These are phyloP conservation scores for Teunomyces atbi DNA, from an alignment of 805 yeast genomes.

Conservation along the genomic window DNA sequence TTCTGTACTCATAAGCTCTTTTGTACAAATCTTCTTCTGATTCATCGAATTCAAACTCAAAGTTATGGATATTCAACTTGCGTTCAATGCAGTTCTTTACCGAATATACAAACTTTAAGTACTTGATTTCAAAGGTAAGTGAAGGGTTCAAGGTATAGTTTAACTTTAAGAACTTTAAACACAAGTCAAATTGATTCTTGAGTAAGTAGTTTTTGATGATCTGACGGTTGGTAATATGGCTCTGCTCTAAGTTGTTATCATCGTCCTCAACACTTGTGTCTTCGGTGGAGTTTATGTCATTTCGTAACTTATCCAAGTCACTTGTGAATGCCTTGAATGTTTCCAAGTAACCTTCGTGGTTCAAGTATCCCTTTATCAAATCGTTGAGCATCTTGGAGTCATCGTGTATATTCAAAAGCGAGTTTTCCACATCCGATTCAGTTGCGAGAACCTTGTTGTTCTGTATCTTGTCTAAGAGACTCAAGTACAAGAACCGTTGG, in stretches of 20 bases:
- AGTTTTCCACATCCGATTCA: conserved; percentile 7
- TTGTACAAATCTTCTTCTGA: conserved; percentile 15
- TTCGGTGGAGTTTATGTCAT: not conserved
- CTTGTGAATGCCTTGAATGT: conserved; percentile 32
- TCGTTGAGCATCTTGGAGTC: conserved; percentile 28
- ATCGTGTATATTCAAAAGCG: conserved; percentile 15
- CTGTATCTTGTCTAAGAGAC: conserved; percentile 20
- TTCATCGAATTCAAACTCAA: conserved; percentile 16
- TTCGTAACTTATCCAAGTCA: conserved; percentile 27
- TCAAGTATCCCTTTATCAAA: conserved; percentile 37
- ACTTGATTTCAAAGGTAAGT: conserved; percentile 25
- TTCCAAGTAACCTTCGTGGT: conserved; percentile 38
- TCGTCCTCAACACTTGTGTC: not conserved
- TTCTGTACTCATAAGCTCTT: conserved; percentile 17
- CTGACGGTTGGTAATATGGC: conserved; percentile 36
- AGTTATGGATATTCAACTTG: conserved; percentile 12
- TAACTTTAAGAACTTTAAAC: conserved; percentile 34
- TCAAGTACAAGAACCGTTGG: conserved; percentile 17
- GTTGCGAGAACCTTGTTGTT: conserved; percentile 7
- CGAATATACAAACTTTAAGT: conserved; percentile 22
- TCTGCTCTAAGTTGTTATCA: conserved; percentile 8
- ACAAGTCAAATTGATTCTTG: conserved; percentile 45
- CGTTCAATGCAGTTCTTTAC: conserved; percentile 21
- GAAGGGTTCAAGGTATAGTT: conserved; percentile 19
- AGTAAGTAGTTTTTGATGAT: conserved; percentile 39